Conservation (phyloP, 306 rosid genomes). For the Cicer judaicum region DNA sequence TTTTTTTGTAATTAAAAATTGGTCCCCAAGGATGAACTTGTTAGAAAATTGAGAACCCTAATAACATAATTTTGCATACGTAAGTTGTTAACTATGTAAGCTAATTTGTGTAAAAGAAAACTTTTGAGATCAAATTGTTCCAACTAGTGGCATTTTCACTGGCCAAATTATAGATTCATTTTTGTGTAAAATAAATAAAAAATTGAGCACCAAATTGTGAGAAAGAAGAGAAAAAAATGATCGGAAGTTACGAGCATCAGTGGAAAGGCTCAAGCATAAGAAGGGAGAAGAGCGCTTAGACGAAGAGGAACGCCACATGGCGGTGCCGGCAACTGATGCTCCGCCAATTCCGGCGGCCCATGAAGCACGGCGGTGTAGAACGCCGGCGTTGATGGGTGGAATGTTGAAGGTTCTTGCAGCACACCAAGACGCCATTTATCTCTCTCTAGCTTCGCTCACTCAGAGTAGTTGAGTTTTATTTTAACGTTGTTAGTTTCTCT, state of each 20-base stretch:
- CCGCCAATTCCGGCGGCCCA: constrained; percentile 63
- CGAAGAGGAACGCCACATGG: constrained; percentile 58
- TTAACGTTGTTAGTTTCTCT: no score
- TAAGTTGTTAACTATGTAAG: background rate
- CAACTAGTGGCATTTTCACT: background rate
- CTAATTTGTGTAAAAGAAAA: background rate
- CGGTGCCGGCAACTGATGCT: constrained; percentile 60
- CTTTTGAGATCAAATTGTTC: background rate
- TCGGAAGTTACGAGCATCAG: constrained; percentile 55
- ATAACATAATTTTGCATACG: background rate
- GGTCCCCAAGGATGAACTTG: background rate
- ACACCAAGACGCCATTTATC: constrained; percentile 70
- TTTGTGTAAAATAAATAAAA: background rate
- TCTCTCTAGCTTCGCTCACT: no score
- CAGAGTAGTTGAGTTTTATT: no score
- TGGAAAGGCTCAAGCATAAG: constrained; percentile 69
- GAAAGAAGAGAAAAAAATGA: background rate
- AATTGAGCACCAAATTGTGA: background rate
- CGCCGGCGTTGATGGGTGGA: constrained; percentile 59
- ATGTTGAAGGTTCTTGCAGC: constrained; percentile 61
- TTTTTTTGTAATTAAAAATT: constrained; percentile 1
- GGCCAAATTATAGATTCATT: background rate
- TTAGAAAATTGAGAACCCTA: background rate
- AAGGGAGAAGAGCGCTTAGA: constrained; percentile 67
- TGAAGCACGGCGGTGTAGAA: constrained; percentile 52